Percentiles rank a stretch among this genome's conserved stretches.
phyloP scores from a whole-genome alignment of 192 early-diverging fungal species.

The Coemansia sp. region DNA sequence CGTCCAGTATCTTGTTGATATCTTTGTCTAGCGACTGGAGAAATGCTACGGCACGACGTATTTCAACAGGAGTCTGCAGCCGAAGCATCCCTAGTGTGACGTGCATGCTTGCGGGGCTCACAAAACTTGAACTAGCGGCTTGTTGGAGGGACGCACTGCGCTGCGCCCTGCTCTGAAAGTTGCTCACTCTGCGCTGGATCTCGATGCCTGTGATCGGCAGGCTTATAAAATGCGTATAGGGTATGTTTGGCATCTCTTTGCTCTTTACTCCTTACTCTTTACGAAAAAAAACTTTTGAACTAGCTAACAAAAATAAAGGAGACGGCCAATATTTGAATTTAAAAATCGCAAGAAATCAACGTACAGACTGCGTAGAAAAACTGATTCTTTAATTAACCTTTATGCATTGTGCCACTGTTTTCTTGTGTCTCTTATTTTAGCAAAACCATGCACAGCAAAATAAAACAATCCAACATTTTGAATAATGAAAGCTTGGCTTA shows the following conservation, averaged over 20 bases:
- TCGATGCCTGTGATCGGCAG: constrained; percentile 24
- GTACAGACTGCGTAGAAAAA: too few relatives aligned
- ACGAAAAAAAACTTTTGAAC: too few relatives aligned
- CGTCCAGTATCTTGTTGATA: constrained; percentile 14
- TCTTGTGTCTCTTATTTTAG: too few relatives aligned
- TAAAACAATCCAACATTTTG: too few relatives aligned
- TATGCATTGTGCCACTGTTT: too few relatives aligned
- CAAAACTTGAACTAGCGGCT: constrained; percentile 8
- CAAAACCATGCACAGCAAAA: too few relatives aligned
- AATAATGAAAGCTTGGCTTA: too few relatives aligned
- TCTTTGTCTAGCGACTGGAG: constrained; percentile 25
- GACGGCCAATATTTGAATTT: too few relatives aligned
- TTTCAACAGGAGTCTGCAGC: constrained; percentile 15
- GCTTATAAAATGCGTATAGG: constrained; percentile 48
- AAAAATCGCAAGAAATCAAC: too few relatives aligned
- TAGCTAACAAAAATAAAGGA: too few relatives aligned
- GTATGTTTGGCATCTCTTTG: constrained; percentile 15
- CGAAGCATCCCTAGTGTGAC: constrained; percentile 50
- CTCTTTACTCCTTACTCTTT: too few relatives aligned
- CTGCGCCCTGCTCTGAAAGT: constrained; percentile 13
- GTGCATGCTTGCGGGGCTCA: constrained; percentile 25
- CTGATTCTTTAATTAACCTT: too few relatives aligned
- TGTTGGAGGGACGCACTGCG: neutral
- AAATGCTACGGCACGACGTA: constrained; percentile 16
- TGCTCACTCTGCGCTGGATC: constrained; percentile 28